Percentiles rank a stretch among this genome's conserved stretches.
Evolutionary conservation across 495 filamentous ascomycete species (phyloP).

Genomic region (Aspergillus olivimuriae): DNA sequence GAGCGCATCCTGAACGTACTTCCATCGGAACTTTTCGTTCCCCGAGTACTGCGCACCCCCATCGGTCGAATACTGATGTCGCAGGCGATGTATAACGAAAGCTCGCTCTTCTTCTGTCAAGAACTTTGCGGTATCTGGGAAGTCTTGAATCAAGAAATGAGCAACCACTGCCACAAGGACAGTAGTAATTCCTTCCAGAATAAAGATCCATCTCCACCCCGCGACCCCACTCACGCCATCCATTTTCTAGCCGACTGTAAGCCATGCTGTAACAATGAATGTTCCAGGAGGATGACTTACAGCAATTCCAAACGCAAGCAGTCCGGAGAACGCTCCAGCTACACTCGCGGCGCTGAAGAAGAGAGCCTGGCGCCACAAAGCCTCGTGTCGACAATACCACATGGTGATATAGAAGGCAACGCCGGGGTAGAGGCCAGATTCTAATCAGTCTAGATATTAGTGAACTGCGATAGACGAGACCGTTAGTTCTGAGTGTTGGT

Average conservation of each 20-base stretch:
- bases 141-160: no score
- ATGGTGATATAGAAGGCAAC: conserved; percentile 69
- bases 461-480: neutral
- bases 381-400: conserved; percentile 64
- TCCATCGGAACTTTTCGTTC: no score
- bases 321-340: conserved; percentile 62
- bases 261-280: no score
- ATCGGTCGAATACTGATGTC: no score
- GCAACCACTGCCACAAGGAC: conserved; percentile 54
- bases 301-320: conserved; percentile 62
- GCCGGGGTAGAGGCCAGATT: conserved; percentile 60
- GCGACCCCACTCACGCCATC: conserved; percentile 53
- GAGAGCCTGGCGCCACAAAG: conserved; percentile 59
- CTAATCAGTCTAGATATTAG: conserved; percentile 2
- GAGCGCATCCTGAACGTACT: no score
- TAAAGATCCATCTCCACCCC: conserved; percentile 76
- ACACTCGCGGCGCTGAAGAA: conserved; percentile 66
- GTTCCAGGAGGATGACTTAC: conserved; percentile 18
- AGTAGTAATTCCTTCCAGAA: conserved; percentile 56
- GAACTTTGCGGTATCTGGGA: no score
- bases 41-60: no score
- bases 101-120: no score
- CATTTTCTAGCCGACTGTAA: conserved; percentile 42
- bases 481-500: no score
- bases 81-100: no score